phyloP scores from a whole-genome alignment of 1,139 yeast species.

The Candida labiduridarum region DNA sequence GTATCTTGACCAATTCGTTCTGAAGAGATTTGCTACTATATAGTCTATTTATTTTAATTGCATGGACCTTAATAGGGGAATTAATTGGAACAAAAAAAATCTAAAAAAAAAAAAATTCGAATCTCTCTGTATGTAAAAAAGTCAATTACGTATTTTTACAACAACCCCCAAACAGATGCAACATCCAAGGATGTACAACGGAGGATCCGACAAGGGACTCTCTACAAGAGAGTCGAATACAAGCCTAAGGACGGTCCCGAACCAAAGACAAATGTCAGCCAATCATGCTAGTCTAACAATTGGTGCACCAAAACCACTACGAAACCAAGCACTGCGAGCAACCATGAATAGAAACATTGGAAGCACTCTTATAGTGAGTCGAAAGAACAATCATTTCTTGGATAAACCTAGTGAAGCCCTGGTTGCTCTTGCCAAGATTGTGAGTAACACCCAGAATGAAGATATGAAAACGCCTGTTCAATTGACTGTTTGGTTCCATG shows the following conservation, averaged over 20 bases:
- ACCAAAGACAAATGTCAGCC: constrained; percentile 22
- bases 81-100: not conserved
- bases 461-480: constrained; percentile 31
- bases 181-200: constrained; percentile 30
- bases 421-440: not conserved
- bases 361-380: constrained; percentile 17
- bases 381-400: constrained; percentile 14
- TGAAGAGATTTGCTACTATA: constrained; percentile 10
- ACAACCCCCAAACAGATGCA: constrained; percentile 22
- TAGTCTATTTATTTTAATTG: not conserved
- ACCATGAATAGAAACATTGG: constrained; percentile 15
- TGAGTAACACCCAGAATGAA: constrained; percentile 8
- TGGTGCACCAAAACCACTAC: constrained; percentile 18
- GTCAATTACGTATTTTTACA: not conserved
- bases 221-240: not conserved
- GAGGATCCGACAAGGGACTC: constrained; percentile 4
- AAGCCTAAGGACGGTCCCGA: not conserved
- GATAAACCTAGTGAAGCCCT: constrained; percentile 6
- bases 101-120: constrained; percentile 3
- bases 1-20: constrained; percentile 65
- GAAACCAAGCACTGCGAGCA: constrained; percentile 6
- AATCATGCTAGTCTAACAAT: constrained; percentile 24
- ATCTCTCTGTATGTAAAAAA: not conserved
- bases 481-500: constrained; percentile 76
- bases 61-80: too few species aligned